phyloP scores from a whole-genome alignment of 352 stramenopile genomes.

The Pythium volutum region DNA sequence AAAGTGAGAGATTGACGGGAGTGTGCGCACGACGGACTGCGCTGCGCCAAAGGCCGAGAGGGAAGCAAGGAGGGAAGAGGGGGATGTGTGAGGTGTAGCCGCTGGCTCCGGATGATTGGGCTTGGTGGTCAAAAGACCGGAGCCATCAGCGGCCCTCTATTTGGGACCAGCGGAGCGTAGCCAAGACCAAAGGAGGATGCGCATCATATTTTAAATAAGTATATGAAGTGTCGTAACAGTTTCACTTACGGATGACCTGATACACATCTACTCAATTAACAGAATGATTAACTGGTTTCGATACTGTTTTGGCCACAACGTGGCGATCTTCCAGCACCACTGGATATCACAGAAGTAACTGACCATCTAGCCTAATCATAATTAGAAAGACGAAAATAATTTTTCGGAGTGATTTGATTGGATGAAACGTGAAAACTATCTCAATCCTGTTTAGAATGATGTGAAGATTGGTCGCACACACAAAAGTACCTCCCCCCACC shows the following conservation, averaged over 20 bases:
- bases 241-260: neutral
- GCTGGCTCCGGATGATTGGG: constrained; percentile 17
- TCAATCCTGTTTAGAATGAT: neutral
- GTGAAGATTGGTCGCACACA: constrained; percentile 5
- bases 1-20: constrained; percentile 13
- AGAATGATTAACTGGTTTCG: neutral
- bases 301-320: constrained; percentile 4
- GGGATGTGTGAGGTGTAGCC: constrained; percentile 19
- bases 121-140: constrained; percentile 14
- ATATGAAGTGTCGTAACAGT: neutral
- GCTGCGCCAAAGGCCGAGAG: neutral
- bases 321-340: constrained; percentile 16
- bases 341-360: constrained; percentile 2
- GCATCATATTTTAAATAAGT: neutral
- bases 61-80: constrained; percentile 15
- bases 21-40: constrained; percentile 14
- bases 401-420: constrained; percentile 2
- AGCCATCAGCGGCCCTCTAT: constrained; percentile 9
- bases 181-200: neutral
- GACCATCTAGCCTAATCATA: neutral
- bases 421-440: neutral
- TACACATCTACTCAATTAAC: neutral
- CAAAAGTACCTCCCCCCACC: constrained; percentile 22
- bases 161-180: neutral
- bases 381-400: neutral